Evolutionary conservation across 2,329 filamentous ascomycete species (phyloP).

Genomic region (Alternaria arborescens): DNA sequence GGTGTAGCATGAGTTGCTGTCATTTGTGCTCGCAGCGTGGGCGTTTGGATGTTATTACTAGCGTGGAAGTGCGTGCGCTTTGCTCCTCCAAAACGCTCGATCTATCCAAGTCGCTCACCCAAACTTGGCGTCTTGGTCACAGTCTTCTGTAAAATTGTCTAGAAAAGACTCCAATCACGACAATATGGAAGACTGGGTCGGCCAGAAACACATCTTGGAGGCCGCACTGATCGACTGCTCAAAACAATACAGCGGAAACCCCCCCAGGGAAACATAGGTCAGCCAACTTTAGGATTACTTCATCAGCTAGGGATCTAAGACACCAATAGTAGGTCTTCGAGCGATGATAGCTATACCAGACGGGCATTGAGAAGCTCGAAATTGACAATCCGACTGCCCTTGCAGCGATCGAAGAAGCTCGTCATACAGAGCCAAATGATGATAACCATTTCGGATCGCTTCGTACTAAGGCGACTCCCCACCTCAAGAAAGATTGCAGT

Average conservation of each 20-base stretch:
- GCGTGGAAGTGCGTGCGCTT: neutral
- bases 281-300: neutral
- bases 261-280: neutral
- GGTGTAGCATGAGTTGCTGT: neutral
- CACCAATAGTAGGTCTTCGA: neutral
- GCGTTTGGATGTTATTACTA: neutral
- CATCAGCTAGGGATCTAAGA: neutral
- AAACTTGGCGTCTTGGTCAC: neutral
- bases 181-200: neutral
- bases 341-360: neutral
- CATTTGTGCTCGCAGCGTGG: neutral
- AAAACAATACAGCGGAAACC: neutral
- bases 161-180: neutral
- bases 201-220: neutral
- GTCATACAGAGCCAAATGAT: neutral
- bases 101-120: neutral
- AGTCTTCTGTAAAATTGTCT: neutral
- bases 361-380: no score
- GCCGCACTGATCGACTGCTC: neutral
- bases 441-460: neutral
- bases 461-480: neutral
- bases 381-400: neutral
- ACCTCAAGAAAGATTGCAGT: neutral
- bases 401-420: neutral
- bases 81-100: neutral